A percentile compares a stretch with the other conserved stretches of the same genome.
phyloP scores from a whole-genome alignment of 129 eudicot species.

The Tanacetum coccineum region DNA sequence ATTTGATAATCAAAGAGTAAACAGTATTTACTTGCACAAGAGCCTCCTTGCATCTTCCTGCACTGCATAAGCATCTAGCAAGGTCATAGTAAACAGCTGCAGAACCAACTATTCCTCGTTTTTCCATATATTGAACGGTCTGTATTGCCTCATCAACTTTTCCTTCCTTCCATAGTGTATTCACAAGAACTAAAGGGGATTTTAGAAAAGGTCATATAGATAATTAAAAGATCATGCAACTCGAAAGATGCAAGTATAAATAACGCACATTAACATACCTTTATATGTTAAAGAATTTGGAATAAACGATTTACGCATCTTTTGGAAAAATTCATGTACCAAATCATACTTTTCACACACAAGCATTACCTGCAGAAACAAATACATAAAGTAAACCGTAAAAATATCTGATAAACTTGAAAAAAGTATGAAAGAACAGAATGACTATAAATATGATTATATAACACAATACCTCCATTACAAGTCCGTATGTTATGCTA shows the following conservation, averaged over 20 bases:
- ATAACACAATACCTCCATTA: slow-evolving; percentile 71
- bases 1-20: background rate
- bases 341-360: slow-evolving; percentile 73
- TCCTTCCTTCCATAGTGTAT: slow-evolving; percentile 81
- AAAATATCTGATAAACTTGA: background rate
- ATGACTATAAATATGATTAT: background rate
- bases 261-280: slow-evolving; percentile 43
- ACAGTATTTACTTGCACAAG: slow-evolving; percentile 60
- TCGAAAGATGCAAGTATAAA: background rate
- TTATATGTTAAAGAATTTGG: slow-evolving; percentile 86
- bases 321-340: slow-evolving; percentile 86
- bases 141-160: slow-evolving; percentile 64
- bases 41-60: slow-evolving; percentile 82
- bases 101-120: slow-evolving; percentile 82
- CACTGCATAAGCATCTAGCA: slow-evolving; percentile 95
- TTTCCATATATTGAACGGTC: slow-evolving; percentile 81
- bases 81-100: slow-evolving; percentile 87
- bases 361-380: slow-evolving; percentile 71
- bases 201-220: background rate
- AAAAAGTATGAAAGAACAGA: background rate
- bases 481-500: slow-evolving; percentile 82
- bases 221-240: slow-evolving; percentile 15
- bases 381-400: background rate
- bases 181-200: slow-evolving; percentile 62
- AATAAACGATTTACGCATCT: slow-evolving; percentile 58